phyloP scores from a whole-genome alignment of 169 alveolate species.

The Eimeria zaria region DNA sequence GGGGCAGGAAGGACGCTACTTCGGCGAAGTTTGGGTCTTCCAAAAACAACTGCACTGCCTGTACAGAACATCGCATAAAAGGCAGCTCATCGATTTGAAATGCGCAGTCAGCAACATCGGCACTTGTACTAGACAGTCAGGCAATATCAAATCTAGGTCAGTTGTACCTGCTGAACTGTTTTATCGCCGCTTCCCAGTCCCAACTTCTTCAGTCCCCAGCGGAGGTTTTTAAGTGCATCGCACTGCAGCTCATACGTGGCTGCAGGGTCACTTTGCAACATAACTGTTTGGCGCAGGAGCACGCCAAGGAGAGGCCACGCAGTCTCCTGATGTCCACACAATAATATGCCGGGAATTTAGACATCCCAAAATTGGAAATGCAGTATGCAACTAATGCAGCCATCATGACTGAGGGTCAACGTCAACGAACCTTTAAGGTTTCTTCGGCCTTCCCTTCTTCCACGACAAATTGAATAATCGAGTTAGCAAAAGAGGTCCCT shows the following conservation, averaged over 20 bases:
- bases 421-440: constrained; percentile 2
- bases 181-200: constrained; percentile 48
- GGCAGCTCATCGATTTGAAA: not conserved
- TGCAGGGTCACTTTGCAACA: constrained; percentile 9
- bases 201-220: constrained; percentile 53
- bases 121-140: not conserved
- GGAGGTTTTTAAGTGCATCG: constrained; percentile 6
- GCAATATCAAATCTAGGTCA: not conserved
- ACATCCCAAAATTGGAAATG: not conserved
- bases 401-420: not conserved
- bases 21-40: constrained; percentile 48
- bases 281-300: constrained; percentile 34
- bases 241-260: constrained; percentile 35
- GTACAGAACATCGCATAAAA: not conserved
- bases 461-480: constrained; percentile 10
- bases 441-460: constrained; percentile 33
- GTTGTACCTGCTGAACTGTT: constrained; percentile 23
- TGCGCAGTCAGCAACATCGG: not conserved
- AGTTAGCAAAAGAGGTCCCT: constrained; percentile 14
- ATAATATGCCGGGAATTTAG: not conserved
- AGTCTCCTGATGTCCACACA: constrained; percentile 15
- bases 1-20: constrained; percentile 60
- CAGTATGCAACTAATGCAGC: too few relatives aligned
- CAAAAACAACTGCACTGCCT: constrained; percentile 27
- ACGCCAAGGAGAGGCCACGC: constrained; percentile 60